These are phyloP conservation scores for Aspergillus sclerotiicarbonarius DNA, from an alignment of 495 filamentous ascomycete species.

Conservation along the genomic window DNA sequence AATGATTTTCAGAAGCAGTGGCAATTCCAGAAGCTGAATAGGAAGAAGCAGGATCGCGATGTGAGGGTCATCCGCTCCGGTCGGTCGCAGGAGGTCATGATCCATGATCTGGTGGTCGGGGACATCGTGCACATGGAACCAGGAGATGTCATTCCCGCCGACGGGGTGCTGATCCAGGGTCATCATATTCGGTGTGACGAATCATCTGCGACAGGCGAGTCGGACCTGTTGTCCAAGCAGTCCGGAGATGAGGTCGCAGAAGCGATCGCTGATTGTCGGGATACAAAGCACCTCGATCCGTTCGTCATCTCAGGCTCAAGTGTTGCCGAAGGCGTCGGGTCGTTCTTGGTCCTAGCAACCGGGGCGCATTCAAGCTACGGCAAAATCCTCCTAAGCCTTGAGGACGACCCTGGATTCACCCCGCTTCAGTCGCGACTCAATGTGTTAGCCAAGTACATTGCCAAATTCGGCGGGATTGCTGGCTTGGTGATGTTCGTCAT, in stretches of 20 bases:
- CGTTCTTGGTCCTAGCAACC: slow-evolving; percentile 74
- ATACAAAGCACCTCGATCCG: slow-evolving; percentile 31
- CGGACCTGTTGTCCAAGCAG: slow-evolving; percentile 61
- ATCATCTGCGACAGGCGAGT: slow-evolving; percentile 72
- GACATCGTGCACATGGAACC: slow-evolving; percentile 74
- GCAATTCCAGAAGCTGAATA: slow-evolving; percentile 57
- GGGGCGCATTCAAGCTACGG: slow-evolving; percentile 80
- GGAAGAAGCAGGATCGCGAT: slow-evolving; percentile 58
- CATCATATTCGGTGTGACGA: slow-evolving; percentile 69
- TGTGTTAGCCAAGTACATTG: slow-evolving; percentile 76
- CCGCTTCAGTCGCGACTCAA: slow-evolving; percentile 83
- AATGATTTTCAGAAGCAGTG: slow-evolving; percentile 69
- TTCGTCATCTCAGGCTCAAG: slow-evolving; percentile 80
- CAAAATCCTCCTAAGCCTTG: slow-evolving; percentile 82
- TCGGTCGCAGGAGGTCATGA: slow-evolving; percentile 61
- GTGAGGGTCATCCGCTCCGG: slow-evolving; percentile 70
- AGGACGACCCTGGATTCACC: slow-evolving; percentile 74
- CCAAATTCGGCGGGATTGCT: slow-evolving; percentile 76
- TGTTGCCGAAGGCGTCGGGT: slow-evolving; percentile 78
- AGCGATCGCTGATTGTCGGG: slow-evolving; percentile 25
- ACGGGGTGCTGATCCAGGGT: slow-evolving; percentile 66
- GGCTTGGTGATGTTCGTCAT: slow-evolving; percentile 77
- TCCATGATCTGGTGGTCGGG: slow-evolving; percentile 71
- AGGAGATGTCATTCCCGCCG: slow-evolving; percentile 73
- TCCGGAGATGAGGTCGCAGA: slow-evolving; percentile 63